A percentile compares a stretch with the other conserved stretches of the same genome.
phyloP scores from a whole-genome alignment of 495 filamentous ascomycete genomes.

The Eremomyces bilateralis region DNA sequence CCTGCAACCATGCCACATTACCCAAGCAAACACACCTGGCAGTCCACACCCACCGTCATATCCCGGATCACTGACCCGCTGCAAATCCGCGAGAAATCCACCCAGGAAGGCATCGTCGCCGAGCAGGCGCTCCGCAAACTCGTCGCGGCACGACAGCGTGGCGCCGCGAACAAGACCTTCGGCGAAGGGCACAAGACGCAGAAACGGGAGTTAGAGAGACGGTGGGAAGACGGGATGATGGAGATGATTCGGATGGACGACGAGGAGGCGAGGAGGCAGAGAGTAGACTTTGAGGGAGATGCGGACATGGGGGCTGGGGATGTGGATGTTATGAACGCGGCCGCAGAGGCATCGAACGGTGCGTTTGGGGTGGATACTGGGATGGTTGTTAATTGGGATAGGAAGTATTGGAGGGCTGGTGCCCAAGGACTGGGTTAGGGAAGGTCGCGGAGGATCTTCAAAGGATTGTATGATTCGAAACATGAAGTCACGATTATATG shows the following conservation, averaged over 20 bases:
- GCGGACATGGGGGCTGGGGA: neutral
- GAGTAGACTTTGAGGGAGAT: neutral
- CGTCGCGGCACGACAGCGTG: conserved; percentile 23
- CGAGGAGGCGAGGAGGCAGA: conserved; percentile 9
- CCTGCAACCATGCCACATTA: conserved; percentile 47
- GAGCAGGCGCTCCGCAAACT: conserved; percentile 54
- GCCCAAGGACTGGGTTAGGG: no score
- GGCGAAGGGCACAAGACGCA: conserved; percentile 5
- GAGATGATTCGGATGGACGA: conserved; percentile 16
- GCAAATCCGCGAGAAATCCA: conserved; percentile 49
- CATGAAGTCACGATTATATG: neutral
- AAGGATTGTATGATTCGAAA: neutral
- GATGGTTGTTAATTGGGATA: conserved; percentile 18
- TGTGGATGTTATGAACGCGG: conserved; percentile 2
- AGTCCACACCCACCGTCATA: conserved; percentile 40
- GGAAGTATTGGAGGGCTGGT: conserved; percentile 14
- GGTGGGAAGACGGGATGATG: conserved; percentile 10
- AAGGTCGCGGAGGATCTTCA: neutral
- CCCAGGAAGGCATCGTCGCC: conserved; percentile 48
- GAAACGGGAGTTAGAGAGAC: conserved; percentile 3
- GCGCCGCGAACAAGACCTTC: conserved; percentile 10
- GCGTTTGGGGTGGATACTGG: conserved; percentile 9
- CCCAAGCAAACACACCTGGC: conserved; percentile 54
- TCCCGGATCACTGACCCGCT: conserved; percentile 45
- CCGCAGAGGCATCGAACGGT: conserved; percentile 1